phyloP scores from a whole-genome alignment of 495 filamentous ascomycete species.

The Aspergillus panamensis region DNA sequence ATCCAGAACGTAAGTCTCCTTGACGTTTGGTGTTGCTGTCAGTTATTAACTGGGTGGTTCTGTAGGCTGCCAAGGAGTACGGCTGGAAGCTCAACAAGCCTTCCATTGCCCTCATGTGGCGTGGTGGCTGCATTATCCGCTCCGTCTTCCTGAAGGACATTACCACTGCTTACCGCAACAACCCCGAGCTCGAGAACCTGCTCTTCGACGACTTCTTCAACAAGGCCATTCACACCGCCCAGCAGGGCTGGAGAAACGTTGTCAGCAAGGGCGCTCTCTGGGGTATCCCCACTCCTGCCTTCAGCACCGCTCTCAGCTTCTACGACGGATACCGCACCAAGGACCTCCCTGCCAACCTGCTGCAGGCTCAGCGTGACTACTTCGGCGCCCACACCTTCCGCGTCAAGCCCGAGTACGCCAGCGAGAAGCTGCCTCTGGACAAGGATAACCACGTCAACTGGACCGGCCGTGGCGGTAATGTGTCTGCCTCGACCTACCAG shows the following conservation, averaged over 20 bases:
- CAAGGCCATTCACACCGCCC: conserved; percentile 94
- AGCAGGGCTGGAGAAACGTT: conserved; percentile 92
- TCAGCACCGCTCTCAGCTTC: conserved; percentile 94
- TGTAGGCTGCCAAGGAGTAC: conserved; percentile 89
- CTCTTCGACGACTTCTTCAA: conserved; percentile 99
- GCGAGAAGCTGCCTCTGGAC: conserved; percentile 75
- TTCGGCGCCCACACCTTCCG: conserved; percentile 98
- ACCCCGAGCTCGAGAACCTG: conserved; percentile 96
- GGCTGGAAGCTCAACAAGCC: conserved; percentile 99
- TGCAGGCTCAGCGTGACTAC: conserved; percentile 99
- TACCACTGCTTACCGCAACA: conserved; percentile 89
- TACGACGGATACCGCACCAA: conserved; percentile 97
- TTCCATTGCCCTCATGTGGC: conserved; percentile 99
- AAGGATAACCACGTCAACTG: conserved; percentile 99
- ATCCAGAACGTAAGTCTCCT: conserved; percentile 84
- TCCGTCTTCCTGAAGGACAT: conserved; percentile 99
- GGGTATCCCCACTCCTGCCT: conserved; percentile 92
- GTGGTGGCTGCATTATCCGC: conserved; percentile 99
- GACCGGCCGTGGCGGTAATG: conserved; percentile 95
- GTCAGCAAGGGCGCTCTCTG: conserved; percentile 87
- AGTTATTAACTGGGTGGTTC: neutral
- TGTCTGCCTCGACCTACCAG: conserved; percentile 94
- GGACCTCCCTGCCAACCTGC: conserved; percentile 92
- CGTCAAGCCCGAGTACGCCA: conserved; percentile 90
- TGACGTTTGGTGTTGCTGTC: neutral